These are phyloP conservation scores for Moesziomyces parantarcticus DNA, from an alignment of 1,284 basidiomycete species.

Conservation along the genomic window DNA sequence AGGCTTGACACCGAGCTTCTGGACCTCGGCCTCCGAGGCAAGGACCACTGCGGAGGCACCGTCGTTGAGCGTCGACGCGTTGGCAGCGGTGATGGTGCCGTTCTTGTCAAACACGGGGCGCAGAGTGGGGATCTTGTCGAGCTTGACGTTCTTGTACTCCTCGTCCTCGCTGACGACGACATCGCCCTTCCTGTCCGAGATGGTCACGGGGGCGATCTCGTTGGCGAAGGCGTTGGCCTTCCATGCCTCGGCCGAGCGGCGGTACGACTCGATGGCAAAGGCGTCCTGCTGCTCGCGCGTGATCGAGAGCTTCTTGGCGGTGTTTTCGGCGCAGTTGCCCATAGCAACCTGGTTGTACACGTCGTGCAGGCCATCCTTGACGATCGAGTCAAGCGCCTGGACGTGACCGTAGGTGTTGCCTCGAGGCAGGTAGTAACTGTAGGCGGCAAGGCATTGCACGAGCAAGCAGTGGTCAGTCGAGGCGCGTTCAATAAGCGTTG, in stretches of 20 bases:
- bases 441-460: neutral
- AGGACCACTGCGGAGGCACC: conserved; percentile 70
- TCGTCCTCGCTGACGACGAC: conserved; percentile 87
- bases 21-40: conserved; percentile 61
- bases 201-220: conserved; percentile 86
- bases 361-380: conserved; percentile 82
- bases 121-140: conserved; percentile 69
- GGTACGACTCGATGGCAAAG: conserved; percentile 93
- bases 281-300: conserved; percentile 69
- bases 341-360: conserved; percentile 55
- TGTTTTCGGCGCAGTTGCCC: conserved; percentile 69
- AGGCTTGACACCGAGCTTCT: conserved; percentile 68
- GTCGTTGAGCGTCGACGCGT: conserved; percentile 70
- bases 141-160: conserved; percentile 79
- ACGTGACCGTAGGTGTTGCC: conserved; percentile 89
- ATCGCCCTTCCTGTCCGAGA: conserved; percentile 88
- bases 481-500: neutral
- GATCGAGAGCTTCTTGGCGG: conserved; percentile 67
- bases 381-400: conserved; percentile 85
- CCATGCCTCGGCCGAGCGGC: conserved; percentile 91
- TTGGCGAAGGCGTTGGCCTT: conserved; percentile 82
- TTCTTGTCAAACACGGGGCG: conserved; percentile 69
- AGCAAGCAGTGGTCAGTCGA: neutral
- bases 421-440: conserved; percentile 89
- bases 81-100: conserved; percentile 70